Evolutionary conservation across 352 stramenopile species (phyloP).

Genomic region (Globisporangium mamillatum): DNA sequence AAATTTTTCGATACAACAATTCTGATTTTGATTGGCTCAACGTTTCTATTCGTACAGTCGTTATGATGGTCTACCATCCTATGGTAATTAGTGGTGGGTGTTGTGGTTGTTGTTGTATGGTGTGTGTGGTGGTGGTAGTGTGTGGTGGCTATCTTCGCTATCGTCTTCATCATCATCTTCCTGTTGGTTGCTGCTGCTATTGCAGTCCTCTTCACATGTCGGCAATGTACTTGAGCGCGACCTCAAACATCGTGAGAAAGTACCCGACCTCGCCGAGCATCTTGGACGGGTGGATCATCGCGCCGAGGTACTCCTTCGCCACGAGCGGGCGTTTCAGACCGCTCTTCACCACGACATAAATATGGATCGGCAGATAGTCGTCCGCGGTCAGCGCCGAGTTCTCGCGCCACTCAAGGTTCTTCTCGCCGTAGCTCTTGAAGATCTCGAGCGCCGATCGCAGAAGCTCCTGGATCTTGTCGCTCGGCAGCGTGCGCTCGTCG

Average conservation of each 20-base stretch:
- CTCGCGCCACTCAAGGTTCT: constrained; percentile 72
- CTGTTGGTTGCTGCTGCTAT: constrained; percentile 17
- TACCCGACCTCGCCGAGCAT: constrained; percentile 84
- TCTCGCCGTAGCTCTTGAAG: constrained; percentile 77
- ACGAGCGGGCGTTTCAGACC: constrained; percentile 69
- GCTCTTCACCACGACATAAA: constrained; percentile 81
- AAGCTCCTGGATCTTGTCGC: constrained; percentile 82
- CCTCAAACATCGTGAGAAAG: constrained; percentile 88
- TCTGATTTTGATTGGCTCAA: neutral
- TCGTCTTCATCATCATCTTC: neutral
- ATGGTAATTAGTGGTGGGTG: constrained; percentile 3
- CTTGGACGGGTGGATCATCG: constrained; percentile 83
- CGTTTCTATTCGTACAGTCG: constrained; percentile 13
- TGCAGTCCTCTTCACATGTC: constrained; percentile 42
- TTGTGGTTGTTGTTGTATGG: neutral
- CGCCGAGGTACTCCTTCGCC: constrained; percentile 70
- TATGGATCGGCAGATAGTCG: constrained; percentile 85
- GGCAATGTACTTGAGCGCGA: constrained; percentile 85
- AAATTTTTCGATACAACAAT: neutral
- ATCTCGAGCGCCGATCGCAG: constrained; percentile 73
- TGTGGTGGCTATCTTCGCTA: neutral
- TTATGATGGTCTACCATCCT: neutral
- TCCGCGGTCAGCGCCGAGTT: constrained; percentile 77
- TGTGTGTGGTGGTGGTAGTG: neutral
- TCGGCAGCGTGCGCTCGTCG: constrained; percentile 65